Evolutionary conservation across 2,329 filamentous ascomycete species (phyloP).

Genomic region (Lachnellula occidentalis): DNA sequence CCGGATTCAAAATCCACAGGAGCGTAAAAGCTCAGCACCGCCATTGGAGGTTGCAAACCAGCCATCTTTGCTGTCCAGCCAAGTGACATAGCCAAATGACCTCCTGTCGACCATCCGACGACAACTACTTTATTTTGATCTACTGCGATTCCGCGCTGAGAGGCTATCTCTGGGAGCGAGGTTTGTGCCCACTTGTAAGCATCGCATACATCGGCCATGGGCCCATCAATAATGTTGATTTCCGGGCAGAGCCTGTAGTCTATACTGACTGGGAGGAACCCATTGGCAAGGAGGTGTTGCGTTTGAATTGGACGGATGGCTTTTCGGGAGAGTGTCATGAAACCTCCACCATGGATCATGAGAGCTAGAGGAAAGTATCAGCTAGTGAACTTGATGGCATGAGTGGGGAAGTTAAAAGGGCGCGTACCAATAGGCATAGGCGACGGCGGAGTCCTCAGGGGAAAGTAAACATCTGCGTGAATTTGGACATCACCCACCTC

Average conservation of each 20-base stretch:
- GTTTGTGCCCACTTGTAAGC: constrained; percentile 37
- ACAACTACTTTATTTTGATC: constrained; percentile 33
- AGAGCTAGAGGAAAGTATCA: constrained; percentile 29
- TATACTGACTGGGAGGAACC: constrained; percentile 42
- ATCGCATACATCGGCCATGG: constrained; percentile 41
- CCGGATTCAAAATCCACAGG: constrained; percentile 31
- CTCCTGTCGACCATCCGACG: constrained; percentile 46
- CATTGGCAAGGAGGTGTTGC: constrained; percentile 32
- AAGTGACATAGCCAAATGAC: constrained; percentile 40
- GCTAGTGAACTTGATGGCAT: background rate
- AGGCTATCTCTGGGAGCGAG: constrained; percentile 22
- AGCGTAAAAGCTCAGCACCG: constrained; percentile 41
- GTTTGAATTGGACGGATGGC: constrained; percentile 36
- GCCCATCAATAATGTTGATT: constrained; percentile 39
- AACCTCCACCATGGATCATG: constrained; percentile 42
- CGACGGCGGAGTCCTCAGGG: constrained; percentile 4
- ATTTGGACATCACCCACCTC: constrained; percentile 14
- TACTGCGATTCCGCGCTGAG: constrained; percentile 9
- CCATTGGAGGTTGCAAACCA: constrained; percentile 35
- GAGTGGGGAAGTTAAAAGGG: background rate
- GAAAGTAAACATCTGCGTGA: constrained; percentile 34
- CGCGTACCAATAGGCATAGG: constrained; percentile 7
- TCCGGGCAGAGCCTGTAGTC: constrained; percentile 48
- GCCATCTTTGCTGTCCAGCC: constrained; percentile 32
- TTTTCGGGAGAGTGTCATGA: constrained; percentile 36